Conservation (phyloP, 345 rosid species). For the Rhizophora apiculata region DNA sequence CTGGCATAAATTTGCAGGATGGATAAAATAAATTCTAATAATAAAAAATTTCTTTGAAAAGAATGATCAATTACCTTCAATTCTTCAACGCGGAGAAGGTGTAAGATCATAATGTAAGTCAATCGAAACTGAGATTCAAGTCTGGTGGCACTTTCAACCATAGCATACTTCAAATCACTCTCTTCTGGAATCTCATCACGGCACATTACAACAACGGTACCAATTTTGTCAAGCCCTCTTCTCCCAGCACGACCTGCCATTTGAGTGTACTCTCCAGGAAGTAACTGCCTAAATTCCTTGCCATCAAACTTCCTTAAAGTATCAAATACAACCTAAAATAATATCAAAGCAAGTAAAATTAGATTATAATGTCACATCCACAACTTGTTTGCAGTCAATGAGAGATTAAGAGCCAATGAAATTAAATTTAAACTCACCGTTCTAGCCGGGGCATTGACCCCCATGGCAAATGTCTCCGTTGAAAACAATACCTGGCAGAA, state of each 20-base stretch:
- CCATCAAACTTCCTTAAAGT: conserved; percentile 90
- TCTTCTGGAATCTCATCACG: conserved; percentile 94
- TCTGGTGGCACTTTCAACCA: conserved; percentile 82
- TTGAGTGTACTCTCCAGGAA: conserved; percentile 98
- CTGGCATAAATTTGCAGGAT: conserved; percentile 3
- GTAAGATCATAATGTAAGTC: conserved; percentile 94
- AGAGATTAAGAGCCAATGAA: not conserved
- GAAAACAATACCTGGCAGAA: conserved; percentile 80
- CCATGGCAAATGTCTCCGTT: conserved; percentile 99
- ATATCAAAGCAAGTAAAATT: conserved; percentile 21
- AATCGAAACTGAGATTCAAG: conserved; percentile 91
- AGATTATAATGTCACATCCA: conserved; percentile 1
- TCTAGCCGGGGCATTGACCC: conserved; percentile 99
- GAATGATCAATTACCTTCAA: conserved; percentile 58
- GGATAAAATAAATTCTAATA: not conserved
- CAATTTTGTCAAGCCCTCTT: conserved; percentile 94
- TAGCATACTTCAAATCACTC: conserved; percentile 49
- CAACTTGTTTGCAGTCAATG: not conserved
- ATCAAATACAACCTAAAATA: conserved; percentile 83
- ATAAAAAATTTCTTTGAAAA: too few species aligned
- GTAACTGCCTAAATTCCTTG: conserved; percentile 74
- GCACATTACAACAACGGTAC: conserved; percentile 90
- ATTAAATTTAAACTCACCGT: conserved; percentile 53
- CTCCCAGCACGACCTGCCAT: conserved; percentile 99
- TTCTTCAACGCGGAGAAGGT: conserved; percentile 98